phyloP scores from a whole-genome alignment of 164 flowering plant species.

The Stephania yunnanensis region DNA sequence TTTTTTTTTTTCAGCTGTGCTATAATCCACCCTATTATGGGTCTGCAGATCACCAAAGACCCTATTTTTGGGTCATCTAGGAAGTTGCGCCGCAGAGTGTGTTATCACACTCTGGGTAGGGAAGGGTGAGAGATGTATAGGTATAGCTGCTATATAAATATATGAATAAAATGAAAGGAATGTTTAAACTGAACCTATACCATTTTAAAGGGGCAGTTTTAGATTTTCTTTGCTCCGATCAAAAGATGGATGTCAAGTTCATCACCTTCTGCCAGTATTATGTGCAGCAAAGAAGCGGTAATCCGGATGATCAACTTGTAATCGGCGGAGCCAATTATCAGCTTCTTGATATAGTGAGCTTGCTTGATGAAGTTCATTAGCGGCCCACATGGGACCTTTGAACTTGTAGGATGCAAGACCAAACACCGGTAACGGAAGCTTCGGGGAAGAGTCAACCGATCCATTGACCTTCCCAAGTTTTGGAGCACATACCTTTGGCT shows the following conservation, averaged over 20 bases:
- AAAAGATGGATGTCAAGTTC: background rate
- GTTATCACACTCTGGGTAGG: background rate
- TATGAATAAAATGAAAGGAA: background rate
- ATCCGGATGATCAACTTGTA: constrained; percentile 58
- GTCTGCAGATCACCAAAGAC: background rate
- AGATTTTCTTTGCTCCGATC: background rate
- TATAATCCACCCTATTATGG: background rate
- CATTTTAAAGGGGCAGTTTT: background rate
- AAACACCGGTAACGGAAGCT: constrained; percentile 49
- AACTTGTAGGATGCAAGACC: constrained; percentile 80
- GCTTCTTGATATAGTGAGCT: constrained; percentile 47
- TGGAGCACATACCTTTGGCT: constrained; percentile 18
- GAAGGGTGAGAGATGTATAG: background rate
- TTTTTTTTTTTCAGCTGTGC: background rate
- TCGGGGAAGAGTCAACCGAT: constrained; percentile 23
- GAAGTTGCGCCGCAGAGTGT: background rate
- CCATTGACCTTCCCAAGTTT: constrained; percentile 22
- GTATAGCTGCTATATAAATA: background rate
- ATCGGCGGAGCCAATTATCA: constrained; percentile 42
- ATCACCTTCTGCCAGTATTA: constrained; percentile 32
- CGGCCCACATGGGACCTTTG: constrained; percentile 44
- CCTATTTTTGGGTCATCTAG: background rate
- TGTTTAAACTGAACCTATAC: background rate
- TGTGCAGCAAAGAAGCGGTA: constrained; percentile 50
- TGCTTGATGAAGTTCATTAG: constrained; percentile 32